Conservation (phyloP, 2,329 filamentous ascomycete genomes). For the Phialophora expanda region DNA sequence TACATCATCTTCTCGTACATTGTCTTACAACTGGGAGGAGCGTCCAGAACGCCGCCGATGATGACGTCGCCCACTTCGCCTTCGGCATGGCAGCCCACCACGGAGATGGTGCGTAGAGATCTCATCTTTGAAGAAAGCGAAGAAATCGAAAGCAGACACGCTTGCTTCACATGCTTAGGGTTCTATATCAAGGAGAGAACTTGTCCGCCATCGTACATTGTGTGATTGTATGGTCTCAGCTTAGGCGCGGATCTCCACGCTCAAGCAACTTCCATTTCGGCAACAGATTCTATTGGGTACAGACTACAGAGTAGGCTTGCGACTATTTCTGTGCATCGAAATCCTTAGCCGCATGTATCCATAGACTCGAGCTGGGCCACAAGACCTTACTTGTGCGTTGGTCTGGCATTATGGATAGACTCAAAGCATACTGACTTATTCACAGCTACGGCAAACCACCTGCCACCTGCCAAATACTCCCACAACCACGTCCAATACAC, state of each 20-base stretch:
- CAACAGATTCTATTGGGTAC: not conserved
- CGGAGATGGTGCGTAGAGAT: slow-evolving; percentile 22
- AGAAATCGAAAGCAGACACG: not conserved
- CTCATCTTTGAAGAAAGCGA: slow-evolving; percentile 9
- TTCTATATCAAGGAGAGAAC: not conserved
- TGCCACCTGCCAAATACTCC: not conserved
- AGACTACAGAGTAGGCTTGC: too few relatives aligned
- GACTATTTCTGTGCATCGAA: too few relatives aligned
- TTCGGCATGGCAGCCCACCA: slow-evolving; percentile 36
- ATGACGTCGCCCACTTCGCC: slow-evolving; percentile 57
- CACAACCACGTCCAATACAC: not conserved
- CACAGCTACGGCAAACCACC: not conserved
- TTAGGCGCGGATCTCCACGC: not conserved
- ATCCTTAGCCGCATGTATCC: too few relatives aligned
- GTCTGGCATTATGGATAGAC: not conserved
- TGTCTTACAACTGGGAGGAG: slow-evolving; percentile 42
- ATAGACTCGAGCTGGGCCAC: too few relatives aligned
- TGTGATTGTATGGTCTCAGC: not conserved
- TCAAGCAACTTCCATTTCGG: not conserved
- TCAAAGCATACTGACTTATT: not conserved
- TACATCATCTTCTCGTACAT: slow-evolving; percentile 57
- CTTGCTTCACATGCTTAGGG: not conserved
- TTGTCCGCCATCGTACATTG: not conserved
- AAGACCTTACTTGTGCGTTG: not conserved
- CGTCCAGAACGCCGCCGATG: slow-evolving; percentile 55